A percentile compares a stretch with the other conserved stretches of the same genome.
Evolutionary conservation across 108 stramenopile genomes (phyloP).

Genomic region (Skeletonema menzelii): DNA sequence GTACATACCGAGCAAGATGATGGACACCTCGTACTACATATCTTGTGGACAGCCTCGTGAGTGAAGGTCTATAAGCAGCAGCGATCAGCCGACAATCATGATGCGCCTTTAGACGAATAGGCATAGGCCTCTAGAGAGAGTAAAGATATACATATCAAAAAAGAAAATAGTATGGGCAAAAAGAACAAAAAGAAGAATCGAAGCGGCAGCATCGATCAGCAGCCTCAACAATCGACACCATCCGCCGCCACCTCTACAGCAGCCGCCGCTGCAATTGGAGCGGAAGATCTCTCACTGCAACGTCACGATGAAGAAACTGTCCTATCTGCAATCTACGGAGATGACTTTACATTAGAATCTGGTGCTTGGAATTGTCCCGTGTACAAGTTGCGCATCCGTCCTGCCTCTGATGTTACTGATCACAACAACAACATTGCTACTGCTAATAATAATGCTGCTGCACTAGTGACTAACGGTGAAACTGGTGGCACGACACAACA

Average conservation of each 20-base stretch:
- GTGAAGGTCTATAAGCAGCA: no score
- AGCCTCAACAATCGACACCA: background rate
- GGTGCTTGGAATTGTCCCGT: conserved; percentile 58
- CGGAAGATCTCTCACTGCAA: conserved; percentile 69
- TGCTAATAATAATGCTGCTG: background rate
- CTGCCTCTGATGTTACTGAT: conserved; percentile 12
- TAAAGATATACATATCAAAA: no score
- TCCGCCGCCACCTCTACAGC: background rate
- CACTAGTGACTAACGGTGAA: no score
- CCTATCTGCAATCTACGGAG: conserved; percentile 73
- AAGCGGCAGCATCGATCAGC: conserved; percentile 23
- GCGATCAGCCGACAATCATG: no score
- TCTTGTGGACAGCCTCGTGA: no score
- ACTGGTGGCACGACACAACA: no score
- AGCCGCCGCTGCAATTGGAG: background rate
- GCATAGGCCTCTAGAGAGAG: no score
- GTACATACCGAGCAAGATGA: no score
- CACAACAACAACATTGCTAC: background rate
- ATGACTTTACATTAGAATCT: conserved; percentile 51
- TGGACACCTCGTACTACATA: no score
- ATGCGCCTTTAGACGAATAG: no score
- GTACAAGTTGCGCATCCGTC: conserved; percentile 27
- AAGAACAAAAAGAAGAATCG: conserved; percentile 27
- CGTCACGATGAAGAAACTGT: conserved; percentile 80
- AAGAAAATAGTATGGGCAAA: conserved; percentile 26